A percentile compares a stretch with the other conserved stretches of the same genome.
Evolutionary conservation across 2,329 filamentous ascomycete species (phyloP).

Genomic region (Cephalotrichum gorgonifer): DNA sequence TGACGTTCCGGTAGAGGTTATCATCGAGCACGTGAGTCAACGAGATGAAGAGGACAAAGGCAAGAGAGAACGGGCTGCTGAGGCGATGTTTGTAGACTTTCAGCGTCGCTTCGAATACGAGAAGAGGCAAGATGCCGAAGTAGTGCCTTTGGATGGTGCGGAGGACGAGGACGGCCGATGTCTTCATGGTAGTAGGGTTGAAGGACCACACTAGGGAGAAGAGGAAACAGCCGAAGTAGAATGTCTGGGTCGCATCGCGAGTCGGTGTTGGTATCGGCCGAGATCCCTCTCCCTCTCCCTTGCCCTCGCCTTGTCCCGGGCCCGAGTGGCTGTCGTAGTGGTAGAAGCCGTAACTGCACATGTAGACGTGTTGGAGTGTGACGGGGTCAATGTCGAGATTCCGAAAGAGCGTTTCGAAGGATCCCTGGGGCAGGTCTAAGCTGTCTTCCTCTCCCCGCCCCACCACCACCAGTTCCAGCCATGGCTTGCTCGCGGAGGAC

Average conservation of each 20-base stretch:
- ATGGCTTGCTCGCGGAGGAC: neutral
- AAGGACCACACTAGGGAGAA: conserved; percentile 7
- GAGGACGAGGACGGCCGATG: conserved; percentile 6
- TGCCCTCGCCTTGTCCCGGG: neutral
- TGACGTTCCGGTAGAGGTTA: conserved; percentile 4
- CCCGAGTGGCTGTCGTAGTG: conserved; percentile 3
- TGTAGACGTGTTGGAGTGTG: conserved; percentile 6
- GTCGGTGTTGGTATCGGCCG: no score
- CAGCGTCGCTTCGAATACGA: neutral
- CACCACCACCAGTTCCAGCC: conserved; percentile 5
- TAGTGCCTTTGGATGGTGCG: conserved; percentile 4
- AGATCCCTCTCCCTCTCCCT: no score
- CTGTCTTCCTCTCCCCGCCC: conserved; percentile 2
- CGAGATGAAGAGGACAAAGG: conserved; percentile 5
- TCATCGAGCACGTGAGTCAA: conserved; percentile 4
- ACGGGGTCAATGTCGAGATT: conserved; percentile 4
- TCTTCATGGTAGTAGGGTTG: conserved; percentile 4
- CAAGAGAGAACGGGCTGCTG: conserved; percentile 4
- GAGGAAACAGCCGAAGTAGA: conserved; percentile 8
- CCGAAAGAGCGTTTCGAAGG: neutral
- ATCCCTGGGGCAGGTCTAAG: conserved; percentile 1
- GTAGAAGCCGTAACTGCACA: conserved; percentile 8
- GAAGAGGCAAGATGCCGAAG: neutral
- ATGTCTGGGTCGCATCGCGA: neutral
- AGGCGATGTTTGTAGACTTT: neutral